phyloP scores from a whole-genome alignment of 768 basidiomycete species.

The Collybia nuda region DNA sequence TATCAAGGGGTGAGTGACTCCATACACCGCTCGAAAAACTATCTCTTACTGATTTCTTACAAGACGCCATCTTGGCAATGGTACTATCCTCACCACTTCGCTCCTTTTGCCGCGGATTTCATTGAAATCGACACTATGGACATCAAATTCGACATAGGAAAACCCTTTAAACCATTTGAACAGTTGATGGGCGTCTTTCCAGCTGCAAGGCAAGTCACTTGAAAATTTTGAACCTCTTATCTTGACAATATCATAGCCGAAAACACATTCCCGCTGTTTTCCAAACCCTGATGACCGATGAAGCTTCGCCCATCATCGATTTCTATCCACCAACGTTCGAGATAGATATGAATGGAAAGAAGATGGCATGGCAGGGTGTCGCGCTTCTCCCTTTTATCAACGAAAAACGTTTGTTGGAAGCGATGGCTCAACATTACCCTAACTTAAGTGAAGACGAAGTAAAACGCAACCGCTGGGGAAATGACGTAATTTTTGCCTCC shows the following conservation, averaged over 20 bases:
- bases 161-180: constrained; percentile 95
- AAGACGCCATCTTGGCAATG: constrained; percentile 96
- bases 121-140: constrained; percentile 75
- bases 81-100: constrained; percentile 99
- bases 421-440: constrained; percentile 70
- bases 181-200: constrained; percentile 99
- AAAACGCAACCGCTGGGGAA: constrained; percentile 84
- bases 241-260: constrained; percentile 48
- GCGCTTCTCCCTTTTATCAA: constrained; percentile 97
- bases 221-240: constrained; percentile 3
- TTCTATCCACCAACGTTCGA: constrained; percentile 93
- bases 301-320: constrained; percentile 90
- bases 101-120: constrained; percentile 97
- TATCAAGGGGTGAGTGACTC: constrained; percentile 84
- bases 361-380: constrained; percentile 99
- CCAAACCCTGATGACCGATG: constrained; percentile 84
- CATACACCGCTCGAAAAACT: neutral
- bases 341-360: constrained; percentile 99
- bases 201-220: constrained; percentile 65
- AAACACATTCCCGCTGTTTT: constrained; percentile 85
- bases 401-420: constrained; percentile 74
- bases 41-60: constrained; percentile 9
- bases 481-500: constrained; percentile 77
- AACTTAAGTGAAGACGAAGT: constrained; percentile 80
- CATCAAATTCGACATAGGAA: constrained; percentile 75